Base-by-base conservation (phyloP, 495 filamentous ascomycete genomes). In the Rostrohypoxylon terebratum region DNA sequence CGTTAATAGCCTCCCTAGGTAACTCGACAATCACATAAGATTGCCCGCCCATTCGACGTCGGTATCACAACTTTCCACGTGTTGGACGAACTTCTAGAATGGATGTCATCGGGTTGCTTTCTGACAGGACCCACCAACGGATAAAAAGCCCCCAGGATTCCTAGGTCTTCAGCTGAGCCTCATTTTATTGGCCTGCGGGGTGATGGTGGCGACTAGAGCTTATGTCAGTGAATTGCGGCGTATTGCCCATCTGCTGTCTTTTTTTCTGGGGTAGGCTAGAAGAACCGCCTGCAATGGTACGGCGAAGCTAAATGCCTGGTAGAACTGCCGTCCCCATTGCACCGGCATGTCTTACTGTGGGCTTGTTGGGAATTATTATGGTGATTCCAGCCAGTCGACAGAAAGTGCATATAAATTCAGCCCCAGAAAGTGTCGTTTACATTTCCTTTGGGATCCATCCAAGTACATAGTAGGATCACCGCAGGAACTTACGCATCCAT, bases 11-110 rank as follows among this genome's bases (percentile, higher is more conserved):
- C 13, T 53, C 3, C 28, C 6, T 28, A 28, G 28, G 28, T 28
- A 20, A n/a, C 23, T 53, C 6, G 18, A 62, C 38, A 61, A 68
- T 47, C 14, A 68, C 45, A 47, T 68, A 57, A 55, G 60, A 63
- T 53, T 38, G 48, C n/a, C 25, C n/a, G 6, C 33, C 28, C 6
- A 28, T 28, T 42, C 20, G 8, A 18, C 20, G 38, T 28, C 42
- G 47, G 45, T 18, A 28, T 16, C 33, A 31, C 44, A 38, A 16
- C 14, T 45, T 14, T 33, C 21, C 21, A 25, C 45, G 58, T 8
- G 20, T 21, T 59, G 20, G 3, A 42, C 31, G 21, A n/a, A 25
- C 2, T 25, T 31, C 54, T 48, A 42, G 14, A 25, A 25, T 13
- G 14, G 16, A 25, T 13, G 4, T 23, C 6, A 36, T 51, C 21